Percentiles rank a stretch among this genome's conserved stretches.
phyloP scores from a whole-genome alignment of 2,329 filamentous ascomycete genomes.

The Colletotrichum spaethianum region DNA sequence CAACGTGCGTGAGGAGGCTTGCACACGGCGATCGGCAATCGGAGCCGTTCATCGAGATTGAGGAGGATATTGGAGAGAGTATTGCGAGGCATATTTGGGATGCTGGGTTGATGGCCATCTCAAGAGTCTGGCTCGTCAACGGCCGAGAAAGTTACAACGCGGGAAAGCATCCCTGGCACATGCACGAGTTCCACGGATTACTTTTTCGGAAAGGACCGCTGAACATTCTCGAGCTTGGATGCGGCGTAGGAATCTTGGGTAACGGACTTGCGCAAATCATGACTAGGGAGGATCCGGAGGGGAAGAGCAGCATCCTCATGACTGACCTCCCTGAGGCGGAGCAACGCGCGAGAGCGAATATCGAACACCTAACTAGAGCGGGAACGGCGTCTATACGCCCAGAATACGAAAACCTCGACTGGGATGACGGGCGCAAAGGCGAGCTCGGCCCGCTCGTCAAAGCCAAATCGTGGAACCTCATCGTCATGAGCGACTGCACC shows the following conservation, averaged over 20 bases:
- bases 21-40: slow-evolving; percentile 45
- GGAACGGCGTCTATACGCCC: slow-evolving; percentile 43
- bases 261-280: slow-evolving; percentile 60
- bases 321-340: slow-evolving; percentile 71
- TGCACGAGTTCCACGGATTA: slow-evolving; percentile 42
- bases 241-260: slow-evolving; percentile 70
- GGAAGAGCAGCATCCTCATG: slow-evolving; percentile 59
- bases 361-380: slow-evolving; percentile 48
- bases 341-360: slow-evolving; percentile 63
- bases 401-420: slow-evolving; percentile 70
- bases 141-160: slow-evolving; percentile 29
- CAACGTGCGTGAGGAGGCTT: slow-evolving; percentile 50
- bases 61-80: slow-evolving; percentile 72
- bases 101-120: slow-evolving; percentile 64
- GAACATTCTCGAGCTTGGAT: slow-evolving; percentile 68
- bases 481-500: slow-evolving; percentile 73
- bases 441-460: slow-evolving; percentile 57
- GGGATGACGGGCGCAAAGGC: slow-evolving; percentile 65
- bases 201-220: slow-evolving; percentile 49
- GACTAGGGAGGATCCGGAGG: slow-evolving; percentile 44
- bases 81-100: slow-evolving; percentile 74
- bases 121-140: slow-evolving; percentile 47
- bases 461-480: slow-evolving; percentile 64
- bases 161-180: slow-evolving; percentile 4
- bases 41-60: slow-evolving; percentile 56